Percentiles rank a stretch among this genome's conserved stretches.
phyloP scores from a whole-genome alignment of 2,329 filamentous ascomycete genomes.

The Fusarium pseudograminearum region DNA sequence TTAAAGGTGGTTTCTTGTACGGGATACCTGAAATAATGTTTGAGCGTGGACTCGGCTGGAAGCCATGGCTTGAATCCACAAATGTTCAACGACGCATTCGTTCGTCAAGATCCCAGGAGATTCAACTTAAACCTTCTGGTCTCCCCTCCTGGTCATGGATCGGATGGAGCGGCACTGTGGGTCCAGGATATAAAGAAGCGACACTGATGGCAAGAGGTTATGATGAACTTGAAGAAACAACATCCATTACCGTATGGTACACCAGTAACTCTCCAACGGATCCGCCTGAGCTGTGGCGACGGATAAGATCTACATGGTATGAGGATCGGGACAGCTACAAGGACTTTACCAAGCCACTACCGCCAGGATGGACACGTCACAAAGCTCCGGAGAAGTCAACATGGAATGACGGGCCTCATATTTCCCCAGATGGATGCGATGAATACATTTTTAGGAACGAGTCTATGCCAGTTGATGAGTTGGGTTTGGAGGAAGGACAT shows the following conservation, averaged over 20 bases:
- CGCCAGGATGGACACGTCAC: constrained; percentile 15
- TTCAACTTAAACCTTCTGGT: neutral
- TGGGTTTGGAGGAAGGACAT: accelerated
- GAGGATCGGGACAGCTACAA: constrained; percentile 11
- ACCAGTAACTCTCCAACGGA: neutral
- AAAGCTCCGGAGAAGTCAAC: neutral
- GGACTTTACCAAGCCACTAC: neutral
- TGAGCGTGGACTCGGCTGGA: constrained; percentile 9
- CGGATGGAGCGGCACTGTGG: constrained; percentile 1
- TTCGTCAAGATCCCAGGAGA: neutral
- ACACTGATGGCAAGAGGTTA: neutral
- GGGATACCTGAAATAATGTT: constrained; percentile 23
- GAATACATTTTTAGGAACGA: constrained; percentile 6
- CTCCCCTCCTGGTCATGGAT: constrained; percentile 33
- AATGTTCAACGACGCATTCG: neutral
- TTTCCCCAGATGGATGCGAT: constrained; percentile 8
- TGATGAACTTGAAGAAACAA: neutral
- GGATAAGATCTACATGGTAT: constrained; percentile 12
- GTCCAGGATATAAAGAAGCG: neutral
- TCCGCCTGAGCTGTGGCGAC: neutral
- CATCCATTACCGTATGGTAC: constrained; percentile 12
- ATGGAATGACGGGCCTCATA: neutral
- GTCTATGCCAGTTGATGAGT: too few species aligned
- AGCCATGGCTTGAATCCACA: accelerated
- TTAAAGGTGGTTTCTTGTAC: constrained; percentile 14